Conservation (phyloP, 2,329 filamentous ascomycete species). For the Incumbomyces delicatus region DNA sequence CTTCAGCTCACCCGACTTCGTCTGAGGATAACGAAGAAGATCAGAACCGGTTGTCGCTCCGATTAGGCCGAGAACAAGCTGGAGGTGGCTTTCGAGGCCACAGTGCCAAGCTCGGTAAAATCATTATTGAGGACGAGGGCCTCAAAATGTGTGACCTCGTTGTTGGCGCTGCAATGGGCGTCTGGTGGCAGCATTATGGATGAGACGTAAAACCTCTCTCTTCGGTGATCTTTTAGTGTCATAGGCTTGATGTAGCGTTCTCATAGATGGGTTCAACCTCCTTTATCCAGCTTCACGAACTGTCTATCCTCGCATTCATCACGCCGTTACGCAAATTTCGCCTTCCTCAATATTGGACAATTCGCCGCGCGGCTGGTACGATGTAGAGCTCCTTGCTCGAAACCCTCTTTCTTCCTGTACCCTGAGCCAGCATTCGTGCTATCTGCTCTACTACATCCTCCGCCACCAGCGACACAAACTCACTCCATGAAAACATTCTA, state of each 20-base stretch:
- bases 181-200: constrained; percentile 80
- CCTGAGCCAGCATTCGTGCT: constrained; percentile 33
- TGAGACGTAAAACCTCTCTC: no score
- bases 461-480: constrained; percentile 34
- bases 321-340: constrained; percentile 18
- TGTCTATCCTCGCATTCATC: not conserved
- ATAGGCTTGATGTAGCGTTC: no score
- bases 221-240: no score
- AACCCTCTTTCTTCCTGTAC: constrained; percentile 26
- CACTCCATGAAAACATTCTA: constrained; percentile 39
- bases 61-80: constrained; percentile 69
- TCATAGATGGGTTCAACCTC: no score
- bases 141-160: constrained; percentile 91
- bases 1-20: not conserved
- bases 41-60: constrained; percentile 51
- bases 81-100: constrained; percentile 80
- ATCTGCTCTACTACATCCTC: constrained; percentile 36
- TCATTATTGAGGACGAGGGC: constrained; percentile 81
- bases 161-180: constrained; percentile 79
- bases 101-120: constrained; percentile 83
- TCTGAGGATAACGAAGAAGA: constrained; percentile 2
- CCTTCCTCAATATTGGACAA: constrained; percentile 26
- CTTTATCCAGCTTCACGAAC: not conserved
- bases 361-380: constrained; percentile 33
- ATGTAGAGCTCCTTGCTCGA: constrained; percentile 40